Conservation (phyloP, 176 grass and related monocot species). For the Eremochloa ophiuroides region DNA sequence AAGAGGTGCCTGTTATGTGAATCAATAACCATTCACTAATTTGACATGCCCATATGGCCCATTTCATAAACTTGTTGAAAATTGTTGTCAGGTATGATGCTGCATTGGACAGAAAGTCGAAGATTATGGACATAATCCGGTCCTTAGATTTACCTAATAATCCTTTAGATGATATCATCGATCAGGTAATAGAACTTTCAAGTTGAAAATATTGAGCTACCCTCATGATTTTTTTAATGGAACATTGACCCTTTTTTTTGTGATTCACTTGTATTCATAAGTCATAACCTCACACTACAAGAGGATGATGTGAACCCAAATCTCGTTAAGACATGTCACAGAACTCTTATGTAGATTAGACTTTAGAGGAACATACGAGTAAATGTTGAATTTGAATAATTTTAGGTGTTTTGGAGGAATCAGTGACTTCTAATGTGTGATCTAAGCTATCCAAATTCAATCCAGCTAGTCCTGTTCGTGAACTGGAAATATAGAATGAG, state of each 20-base stretch:
- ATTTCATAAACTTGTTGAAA: constrained; percentile 20
- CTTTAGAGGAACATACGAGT: background rate
- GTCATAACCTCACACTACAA: background rate
- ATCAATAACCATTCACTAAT: background rate
- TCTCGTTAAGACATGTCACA: background rate
- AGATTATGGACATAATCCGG: constrained; percentile 83
- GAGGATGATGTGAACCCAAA: background rate
- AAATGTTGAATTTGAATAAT: background rate
- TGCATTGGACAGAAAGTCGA: constrained; percentile 68
- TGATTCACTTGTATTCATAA: background rate
- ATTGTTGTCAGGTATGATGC: constrained; percentile 68
- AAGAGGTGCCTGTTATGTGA: constrained; percentile 53
- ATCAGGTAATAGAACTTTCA: constrained; percentile 66
- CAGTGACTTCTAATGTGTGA: background rate
- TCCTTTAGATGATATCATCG: constrained; percentile 96
- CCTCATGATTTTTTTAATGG: background rate
- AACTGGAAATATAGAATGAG: background rate
- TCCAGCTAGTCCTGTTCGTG: background rate
- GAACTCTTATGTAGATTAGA: background rate
- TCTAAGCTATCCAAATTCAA: background rate
- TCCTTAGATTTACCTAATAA: constrained; percentile 96
- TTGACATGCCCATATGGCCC: background rate
- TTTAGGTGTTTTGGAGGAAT: background rate
- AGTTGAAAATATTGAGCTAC: background rate
- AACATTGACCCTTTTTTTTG: no score